A percentile compares a stretch with the other conserved stretches of the same genome.
phyloP scores from a whole-genome alignment of 495 filamentous ascomycete species.

The Hyaloscypha bicolor region DNA sequence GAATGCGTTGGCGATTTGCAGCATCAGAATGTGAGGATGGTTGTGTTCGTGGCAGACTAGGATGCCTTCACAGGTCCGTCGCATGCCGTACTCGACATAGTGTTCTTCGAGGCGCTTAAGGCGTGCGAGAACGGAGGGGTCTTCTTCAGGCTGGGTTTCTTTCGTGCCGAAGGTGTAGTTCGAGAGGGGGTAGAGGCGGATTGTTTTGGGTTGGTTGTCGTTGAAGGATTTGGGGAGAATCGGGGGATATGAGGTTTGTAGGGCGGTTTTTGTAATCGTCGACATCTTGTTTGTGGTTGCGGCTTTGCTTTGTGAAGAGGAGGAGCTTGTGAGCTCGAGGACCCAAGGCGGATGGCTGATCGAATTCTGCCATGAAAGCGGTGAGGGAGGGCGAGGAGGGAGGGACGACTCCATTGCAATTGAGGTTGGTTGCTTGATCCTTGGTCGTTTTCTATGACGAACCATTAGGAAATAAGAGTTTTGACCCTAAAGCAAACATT shows the following conservation, averaged over 20 bases:
- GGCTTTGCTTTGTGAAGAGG: conserved; percentile 8
- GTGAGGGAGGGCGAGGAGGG: not conserved
- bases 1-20: conserved; percentile 98
- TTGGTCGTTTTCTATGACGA: no score
- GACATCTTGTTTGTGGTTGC: conserved; percentile 59
- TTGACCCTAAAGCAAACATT: not conserved
- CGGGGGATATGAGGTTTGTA: conserved; percentile 76
- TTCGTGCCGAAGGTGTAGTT: conserved; percentile 99
- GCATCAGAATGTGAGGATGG: conserved; percentile 96
- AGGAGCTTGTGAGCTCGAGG: not conserved
- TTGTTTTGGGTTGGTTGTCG: conserved; percentile 83
- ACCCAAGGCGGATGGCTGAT: not conserved
- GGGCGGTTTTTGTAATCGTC: conserved; percentile 66
- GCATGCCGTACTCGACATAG: conserved; percentile 91
- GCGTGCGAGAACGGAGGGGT: conserved; percentile 90
- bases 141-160: conserved; percentile 96
- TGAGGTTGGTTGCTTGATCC: no score
- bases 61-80: conserved; percentile 93
- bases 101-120: conserved; percentile 93
- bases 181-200: conserved; percentile 91
- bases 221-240: conserved; percentile 82
- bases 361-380: not conserved
- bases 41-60: conserved; percentile 98
- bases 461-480: not conserved
- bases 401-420: no score